These are phyloP conservation scores for Tillandsia leiboldiana DNA, from an alignment of 176 grass and related monocot genomes.

Conservation along the genomic window DNA sequence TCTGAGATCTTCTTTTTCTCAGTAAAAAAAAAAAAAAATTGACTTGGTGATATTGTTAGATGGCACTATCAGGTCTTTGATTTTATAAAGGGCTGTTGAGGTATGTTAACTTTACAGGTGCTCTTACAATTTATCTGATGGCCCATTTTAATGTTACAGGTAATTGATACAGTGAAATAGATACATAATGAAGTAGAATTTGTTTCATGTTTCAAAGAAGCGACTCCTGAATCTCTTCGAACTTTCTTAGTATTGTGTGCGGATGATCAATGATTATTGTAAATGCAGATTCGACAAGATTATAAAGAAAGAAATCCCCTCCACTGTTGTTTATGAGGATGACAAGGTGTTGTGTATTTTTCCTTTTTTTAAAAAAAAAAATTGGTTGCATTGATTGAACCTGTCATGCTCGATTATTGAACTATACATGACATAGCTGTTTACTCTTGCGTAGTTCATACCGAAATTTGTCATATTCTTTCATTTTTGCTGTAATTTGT, in stretches of 20 bases:
- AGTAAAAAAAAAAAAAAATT: no score
- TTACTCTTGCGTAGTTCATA: background rate
- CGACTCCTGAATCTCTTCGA: background rate
- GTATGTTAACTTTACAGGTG: background rate
- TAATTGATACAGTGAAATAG: background rate
- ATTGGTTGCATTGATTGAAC: background rate
- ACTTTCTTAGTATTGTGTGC: slow-evolving; percentile 2
- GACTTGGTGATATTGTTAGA: no score
- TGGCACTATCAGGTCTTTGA: no score
- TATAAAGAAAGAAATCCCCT: slow-evolving; percentile 85
- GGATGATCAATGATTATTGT: slow-evolving; percentile 24
- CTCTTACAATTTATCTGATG: background rate
- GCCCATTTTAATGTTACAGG: background rate
- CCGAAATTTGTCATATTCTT: background rate
- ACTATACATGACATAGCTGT: background rate
- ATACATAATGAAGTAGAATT: background rate
- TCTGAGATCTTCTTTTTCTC: no score
- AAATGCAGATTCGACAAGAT: slow-evolving; percentile 93
- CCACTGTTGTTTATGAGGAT: slow-evolving; percentile 76
- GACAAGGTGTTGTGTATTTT: slow-evolving; percentile 47
- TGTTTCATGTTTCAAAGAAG: background rate
- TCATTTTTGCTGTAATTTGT: background rate
- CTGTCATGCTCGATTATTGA: background rate
- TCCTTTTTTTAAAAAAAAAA: slow-evolving; percentile 11
- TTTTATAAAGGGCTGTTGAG: no score